Evolutionary conservation across 164 flowering plant species (phyloP).

Genomic region (Tetrastigma voinierianum): DNA sequence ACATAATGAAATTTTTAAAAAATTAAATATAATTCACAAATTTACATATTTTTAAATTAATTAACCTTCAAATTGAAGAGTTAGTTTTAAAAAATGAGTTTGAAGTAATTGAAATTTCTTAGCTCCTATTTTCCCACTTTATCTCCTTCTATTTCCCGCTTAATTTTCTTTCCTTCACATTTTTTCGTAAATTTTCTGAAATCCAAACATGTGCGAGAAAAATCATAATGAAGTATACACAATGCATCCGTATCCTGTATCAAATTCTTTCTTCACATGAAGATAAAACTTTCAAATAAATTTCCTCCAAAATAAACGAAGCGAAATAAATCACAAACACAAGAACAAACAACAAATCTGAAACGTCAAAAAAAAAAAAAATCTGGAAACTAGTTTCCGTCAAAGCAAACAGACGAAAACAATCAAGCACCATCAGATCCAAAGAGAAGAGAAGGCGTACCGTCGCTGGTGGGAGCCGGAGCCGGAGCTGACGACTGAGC

Average conservation of each 20-base stretch:
- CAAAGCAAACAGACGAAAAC: neutral
- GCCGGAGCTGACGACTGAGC: constrained; percentile 40
- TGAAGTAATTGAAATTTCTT: no score
- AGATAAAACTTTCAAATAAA: neutral
- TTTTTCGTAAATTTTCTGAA: no score
- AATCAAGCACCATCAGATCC: neutral
- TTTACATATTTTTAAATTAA: no score
- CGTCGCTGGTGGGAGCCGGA: constrained; percentile 54
- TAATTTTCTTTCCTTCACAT: no score
- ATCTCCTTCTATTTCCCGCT: no score
- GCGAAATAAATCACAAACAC: neutral
- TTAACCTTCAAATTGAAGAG: no score
- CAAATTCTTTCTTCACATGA: neutral
- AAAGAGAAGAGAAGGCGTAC: constrained; percentile 12
- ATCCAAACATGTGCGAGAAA: neutral
- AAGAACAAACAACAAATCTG: no score
- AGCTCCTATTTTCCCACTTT: no score
- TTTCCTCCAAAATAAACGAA: neutral
- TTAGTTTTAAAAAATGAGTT: no score
- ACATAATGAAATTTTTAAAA: no score
- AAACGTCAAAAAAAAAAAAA: neutral
- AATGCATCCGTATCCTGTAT: neutral
- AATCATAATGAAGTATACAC: neutral
- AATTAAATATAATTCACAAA: no score
- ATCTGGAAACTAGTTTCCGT: neutral